A percentile compares a stretch with the other conserved stretches of the same genome.
These are phyloP conservation scores for Hypoxylon rickii DNA, from an alignment of 495 filamentous ascomycete species.

Conservation along the genomic window DNA sequence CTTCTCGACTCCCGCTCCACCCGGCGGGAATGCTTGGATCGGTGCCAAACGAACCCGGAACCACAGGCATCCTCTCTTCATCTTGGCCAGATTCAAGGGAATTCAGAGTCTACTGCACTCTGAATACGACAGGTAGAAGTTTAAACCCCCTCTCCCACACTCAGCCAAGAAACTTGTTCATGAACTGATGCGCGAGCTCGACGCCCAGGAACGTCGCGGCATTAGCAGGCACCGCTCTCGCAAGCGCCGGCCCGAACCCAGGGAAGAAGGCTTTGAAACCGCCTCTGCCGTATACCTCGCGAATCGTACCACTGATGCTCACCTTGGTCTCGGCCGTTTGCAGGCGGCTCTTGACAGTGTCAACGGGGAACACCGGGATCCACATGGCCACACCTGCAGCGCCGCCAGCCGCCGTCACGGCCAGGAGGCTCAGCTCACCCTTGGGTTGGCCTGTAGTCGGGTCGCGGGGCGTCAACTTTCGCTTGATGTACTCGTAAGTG, in stretches of 20 bases:
- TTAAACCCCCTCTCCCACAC: too few species aligned
- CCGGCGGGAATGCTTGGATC: too few species aligned
- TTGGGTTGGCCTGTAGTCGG: conserved; percentile 69
- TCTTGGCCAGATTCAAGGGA: too few species aligned
- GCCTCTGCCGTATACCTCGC: conserved; percentile 75
- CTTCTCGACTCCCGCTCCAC: too few species aligned
- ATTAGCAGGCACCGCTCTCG: conserved; percentile 92
- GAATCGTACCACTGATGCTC: conserved; percentile 78
- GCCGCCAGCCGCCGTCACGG: conserved; percentile 85
- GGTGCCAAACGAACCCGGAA: too few species aligned
- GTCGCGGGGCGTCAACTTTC: conserved; percentile 81
- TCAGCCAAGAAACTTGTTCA: conserved; percentile 71
- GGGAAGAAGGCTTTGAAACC: conserved; percentile 97
- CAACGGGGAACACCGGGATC: conserved; percentile 97
- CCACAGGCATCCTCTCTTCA: too few species aligned
- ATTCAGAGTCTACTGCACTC: too few species aligned
- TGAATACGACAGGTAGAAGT: too few species aligned
- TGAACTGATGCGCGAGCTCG: conserved; percentile 79
- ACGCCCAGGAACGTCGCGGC: conserved; percentile 76
- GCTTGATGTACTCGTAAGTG: conserved; percentile 94
- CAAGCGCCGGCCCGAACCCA: conserved; percentile 89
- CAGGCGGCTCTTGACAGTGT: conserved; percentile 92
- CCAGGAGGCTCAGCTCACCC: conserved; percentile 75
- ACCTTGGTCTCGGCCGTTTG: conserved; percentile 90
- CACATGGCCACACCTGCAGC: conserved; percentile 97